Conservation (phyloP, 2,329 filamentous ascomycete species). For the Byssoonygena ceratinophila region DNA sequence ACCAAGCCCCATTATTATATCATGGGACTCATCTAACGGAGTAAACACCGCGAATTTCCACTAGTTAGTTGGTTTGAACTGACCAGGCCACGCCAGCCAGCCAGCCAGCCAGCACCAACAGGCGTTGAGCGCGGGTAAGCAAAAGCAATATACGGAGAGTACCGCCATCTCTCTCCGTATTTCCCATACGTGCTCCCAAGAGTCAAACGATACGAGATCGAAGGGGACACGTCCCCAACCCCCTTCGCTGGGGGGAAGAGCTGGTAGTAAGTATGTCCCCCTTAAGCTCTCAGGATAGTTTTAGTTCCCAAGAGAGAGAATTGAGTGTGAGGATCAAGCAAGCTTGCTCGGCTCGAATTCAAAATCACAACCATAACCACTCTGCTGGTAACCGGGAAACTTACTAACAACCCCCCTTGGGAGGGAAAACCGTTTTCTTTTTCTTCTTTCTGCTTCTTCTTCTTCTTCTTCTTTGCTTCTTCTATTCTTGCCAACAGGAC, state of each 20-base stretch:
- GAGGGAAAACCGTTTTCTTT: neutral
- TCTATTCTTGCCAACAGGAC: neutral
- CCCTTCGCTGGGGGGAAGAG: too few relatives aligned
- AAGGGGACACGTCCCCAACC: neutral
- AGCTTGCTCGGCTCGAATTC: conserved; percentile 9
- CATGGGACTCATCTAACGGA: too few relatives aligned
- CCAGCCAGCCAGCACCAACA: neutral
- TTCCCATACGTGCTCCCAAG: neutral
- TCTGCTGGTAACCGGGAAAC: conserved; percentile 5
- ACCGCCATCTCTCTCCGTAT: neutral
- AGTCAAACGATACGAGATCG: neutral
- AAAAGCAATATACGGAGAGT: conserved; percentile 5
- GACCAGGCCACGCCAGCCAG: neutral
- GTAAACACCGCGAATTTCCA: neutral
- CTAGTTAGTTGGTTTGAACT: neutral
- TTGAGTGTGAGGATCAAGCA: too few relatives aligned
- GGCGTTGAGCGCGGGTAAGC: neutral
- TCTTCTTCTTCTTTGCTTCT: neutral
- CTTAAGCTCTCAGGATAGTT: too few relatives aligned
- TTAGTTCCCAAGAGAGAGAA: too few relatives aligned
- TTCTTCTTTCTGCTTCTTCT: neutral
- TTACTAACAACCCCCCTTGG: neutral
- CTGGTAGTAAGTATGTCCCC: too few relatives aligned
- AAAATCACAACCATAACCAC: conserved; percentile 10
- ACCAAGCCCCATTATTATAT: neutral